These are phyloP conservation scores for Fusarium sororula DNA, from an alignment of 2,329 filamentous ascomycete species.

Conservation along the genomic window DNA sequence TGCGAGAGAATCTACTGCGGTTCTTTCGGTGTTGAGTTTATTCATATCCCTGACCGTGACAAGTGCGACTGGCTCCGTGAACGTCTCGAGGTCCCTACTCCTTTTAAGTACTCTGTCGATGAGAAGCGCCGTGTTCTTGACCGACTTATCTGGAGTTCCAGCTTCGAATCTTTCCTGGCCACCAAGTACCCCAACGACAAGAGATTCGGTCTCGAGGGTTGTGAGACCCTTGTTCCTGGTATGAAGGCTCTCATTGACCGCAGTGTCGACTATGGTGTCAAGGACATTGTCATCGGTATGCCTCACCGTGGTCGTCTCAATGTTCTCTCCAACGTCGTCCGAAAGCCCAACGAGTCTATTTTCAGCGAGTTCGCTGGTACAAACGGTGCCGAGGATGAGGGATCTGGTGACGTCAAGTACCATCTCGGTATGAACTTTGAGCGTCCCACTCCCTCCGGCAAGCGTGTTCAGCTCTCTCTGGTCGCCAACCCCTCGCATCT, in stretches of 20 bases:
- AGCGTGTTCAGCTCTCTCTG: slow-evolving; percentile 98
- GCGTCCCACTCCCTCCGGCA: slow-evolving; percentile 95
- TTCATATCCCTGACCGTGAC: slow-evolving; percentile 96
- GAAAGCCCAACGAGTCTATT: slow-evolving; percentile 99
- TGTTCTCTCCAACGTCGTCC: slow-evolving; percentile 96
- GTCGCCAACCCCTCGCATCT: slow-evolving; percentile 98
- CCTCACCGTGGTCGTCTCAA: slow-evolving; percentile 98
- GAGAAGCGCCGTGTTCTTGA: slow-evolving; percentile 98
- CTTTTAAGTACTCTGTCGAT: slow-evolving; percentile 97
- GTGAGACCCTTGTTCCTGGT: slow-evolving; percentile 94
- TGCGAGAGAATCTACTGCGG: slow-evolving; percentile 98
- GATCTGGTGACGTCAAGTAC: slow-evolving; percentile 99
- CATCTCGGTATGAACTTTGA: slow-evolving; percentile 99
- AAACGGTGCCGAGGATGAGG: slow-evolving; percentile 88
- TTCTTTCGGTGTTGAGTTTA: slow-evolving; percentile 97
- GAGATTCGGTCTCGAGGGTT: slow-evolving; percentile 97
- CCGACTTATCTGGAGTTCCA: slow-evolving; percentile 97
- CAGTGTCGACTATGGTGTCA: slow-evolving; percentile 97
- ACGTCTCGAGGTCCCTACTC: slow-evolving; percentile 90
- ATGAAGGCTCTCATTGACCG: slow-evolving; percentile 99
- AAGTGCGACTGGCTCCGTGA: slow-evolving; percentile 99
- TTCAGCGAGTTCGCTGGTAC: slow-evolving; percentile 97
- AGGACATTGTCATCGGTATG: slow-evolving; percentile 99
- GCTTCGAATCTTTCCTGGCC: slow-evolving; percentile 93
- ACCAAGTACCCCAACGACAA: slow-evolving; percentile 99